Base-by-base conservation (phyloP, 108 stramenopile genomes). In the Skeletonema costatum region DNA sequence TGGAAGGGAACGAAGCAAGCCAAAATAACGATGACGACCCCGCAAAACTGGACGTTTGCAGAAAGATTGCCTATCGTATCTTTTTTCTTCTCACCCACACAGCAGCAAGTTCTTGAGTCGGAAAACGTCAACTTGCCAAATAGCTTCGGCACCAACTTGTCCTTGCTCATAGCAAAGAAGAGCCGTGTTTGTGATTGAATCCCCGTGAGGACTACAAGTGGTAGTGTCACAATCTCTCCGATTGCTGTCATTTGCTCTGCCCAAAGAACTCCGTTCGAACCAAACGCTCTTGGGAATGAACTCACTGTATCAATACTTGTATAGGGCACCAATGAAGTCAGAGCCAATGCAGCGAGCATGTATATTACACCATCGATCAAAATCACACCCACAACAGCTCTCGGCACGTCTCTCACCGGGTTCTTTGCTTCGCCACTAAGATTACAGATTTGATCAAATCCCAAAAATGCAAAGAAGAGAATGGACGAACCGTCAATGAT, bases 101-200 rank as follows among this genome's bases (percentile, higher is more conserved):
- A 8, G 16, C 44, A n/a, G 29, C 44, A 72, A 32, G 51, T 31
- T 66, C 60, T 29, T 21, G 4, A 3, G 31, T 56, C 41, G 0
- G 78, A 33, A 50, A 80, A 80, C 3, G 78, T 48, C 25, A 89
- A 70, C 39, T 77, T 60, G 2, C 74, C 82, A 80, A 98, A 94
- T 2, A 93, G 69, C 9, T 33, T 14, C 7, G 96, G 97, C 13
- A 97, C 62, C 10, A 98, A 76, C 16, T 93, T 91, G 75, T 98
- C 97, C 33, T 79, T 74, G 10, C 93, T 89, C 89, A 98, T 86
- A 16, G 94, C 94, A 53, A 78, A 90, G 53, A 84, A 83, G 11
- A 98, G 67, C 19, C 96, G 86, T 13, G 95, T 92, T 74, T 98
- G 97, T 31, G 95, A 89, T 85, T 94, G 82, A 31, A 97, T 76